phyloP scores from a whole-genome alignment of 208 protist species.

The Sergeia podlipaevii region DNA sequence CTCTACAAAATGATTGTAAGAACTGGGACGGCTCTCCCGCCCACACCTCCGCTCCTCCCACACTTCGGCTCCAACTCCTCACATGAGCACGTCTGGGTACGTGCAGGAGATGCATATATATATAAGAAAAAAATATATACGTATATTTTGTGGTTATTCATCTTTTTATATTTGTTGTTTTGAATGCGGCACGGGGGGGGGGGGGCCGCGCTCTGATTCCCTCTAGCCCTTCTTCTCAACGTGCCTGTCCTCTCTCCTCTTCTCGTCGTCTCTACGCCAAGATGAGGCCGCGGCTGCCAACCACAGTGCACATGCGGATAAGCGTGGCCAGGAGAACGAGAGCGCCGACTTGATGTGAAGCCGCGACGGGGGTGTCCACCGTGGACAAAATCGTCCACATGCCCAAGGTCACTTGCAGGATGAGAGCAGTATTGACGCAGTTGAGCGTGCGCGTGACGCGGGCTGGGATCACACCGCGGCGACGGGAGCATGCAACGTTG shows the following conservation, averaged over 20 bases:
- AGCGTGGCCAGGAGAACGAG: conserved; percentile 76
- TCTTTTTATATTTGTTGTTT: no score
- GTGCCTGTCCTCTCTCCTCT: conserved; percentile 1
- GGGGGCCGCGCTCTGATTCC: no score
- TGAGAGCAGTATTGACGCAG: conserved; percentile 51
- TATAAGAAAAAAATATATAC: no score
- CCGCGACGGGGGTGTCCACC: conserved; percentile 89
- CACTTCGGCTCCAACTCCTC: no score
- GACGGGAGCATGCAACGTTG: conserved; percentile 41
- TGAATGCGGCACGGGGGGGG: no score
- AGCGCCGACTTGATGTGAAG: conserved; percentile 82
- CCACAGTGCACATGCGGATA: conserved; percentile 67
- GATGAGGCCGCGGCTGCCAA: conserved; percentile 55
- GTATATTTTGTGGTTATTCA: no score
- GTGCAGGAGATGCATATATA: not conserved
- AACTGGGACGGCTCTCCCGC: not conserved
- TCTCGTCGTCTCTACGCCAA: conserved; percentile 24
- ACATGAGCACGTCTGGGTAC: not conserved
- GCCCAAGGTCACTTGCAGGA: conserved; percentile 86
- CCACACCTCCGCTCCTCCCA: not conserved
- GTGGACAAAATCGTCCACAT: conserved; percentile 92
- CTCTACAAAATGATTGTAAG: no score
- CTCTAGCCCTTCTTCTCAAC: no score
- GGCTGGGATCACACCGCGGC: conserved; percentile 30
- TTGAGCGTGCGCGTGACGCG: conserved; percentile 43